A percentile compares a stretch with the other conserved stretches of the same genome.
Conservation (phyloP, 768 basidiomycete genomes). For the Cystobasidium ongulense region DNA sequence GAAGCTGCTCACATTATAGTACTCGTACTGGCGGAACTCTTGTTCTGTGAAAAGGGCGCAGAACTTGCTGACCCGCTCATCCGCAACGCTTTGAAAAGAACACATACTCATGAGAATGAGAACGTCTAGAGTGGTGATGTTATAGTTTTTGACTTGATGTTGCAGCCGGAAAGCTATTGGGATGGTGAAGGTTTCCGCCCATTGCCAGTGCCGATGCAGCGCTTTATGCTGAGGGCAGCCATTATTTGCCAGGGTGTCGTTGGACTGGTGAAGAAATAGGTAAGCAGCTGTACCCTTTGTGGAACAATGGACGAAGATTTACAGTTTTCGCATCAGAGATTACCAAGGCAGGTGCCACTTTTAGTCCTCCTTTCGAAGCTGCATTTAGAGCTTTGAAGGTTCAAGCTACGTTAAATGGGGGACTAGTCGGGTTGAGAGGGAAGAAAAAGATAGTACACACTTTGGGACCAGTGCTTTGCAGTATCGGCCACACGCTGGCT, state of each 20-base stretch:
- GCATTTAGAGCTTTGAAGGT: not conserved
- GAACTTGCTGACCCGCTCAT: constrained; percentile 55
- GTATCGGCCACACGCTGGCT: not conserved
- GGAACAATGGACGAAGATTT: not conserved
- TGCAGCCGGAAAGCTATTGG: constrained; percentile 51
- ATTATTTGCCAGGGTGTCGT: constrained; percentile 39
- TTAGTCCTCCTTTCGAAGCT: not conserved
- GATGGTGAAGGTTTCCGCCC: not conserved
- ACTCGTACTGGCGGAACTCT: constrained; percentile 64
- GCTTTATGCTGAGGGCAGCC: constrained; percentile 37
- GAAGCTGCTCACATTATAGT: constrained; percentile 43
- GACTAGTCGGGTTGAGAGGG: not conserved
- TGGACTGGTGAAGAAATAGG: constrained; percentile 42
- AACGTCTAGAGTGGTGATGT: constrained; percentile 54
- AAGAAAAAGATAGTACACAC: not conserved
- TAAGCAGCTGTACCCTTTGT: not conserved
- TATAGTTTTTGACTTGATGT: constrained; percentile 52
- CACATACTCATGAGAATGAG: constrained; percentile 63
- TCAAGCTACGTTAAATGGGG: constrained; percentile 1
- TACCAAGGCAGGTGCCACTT: not conserved
- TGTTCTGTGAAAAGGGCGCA: constrained; percentile 60
- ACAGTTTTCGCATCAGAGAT: constrained; percentile 9
- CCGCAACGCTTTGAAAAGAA: constrained; percentile 66
- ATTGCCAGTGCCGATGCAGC: not conserved
- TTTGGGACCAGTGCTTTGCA: not conserved